Percentiles rank a stretch among this genome's conserved stretches.
Evolutionary conservation across 441 rosid genomes (phyloP).

Genomic region (Manihot esculenta): DNA sequence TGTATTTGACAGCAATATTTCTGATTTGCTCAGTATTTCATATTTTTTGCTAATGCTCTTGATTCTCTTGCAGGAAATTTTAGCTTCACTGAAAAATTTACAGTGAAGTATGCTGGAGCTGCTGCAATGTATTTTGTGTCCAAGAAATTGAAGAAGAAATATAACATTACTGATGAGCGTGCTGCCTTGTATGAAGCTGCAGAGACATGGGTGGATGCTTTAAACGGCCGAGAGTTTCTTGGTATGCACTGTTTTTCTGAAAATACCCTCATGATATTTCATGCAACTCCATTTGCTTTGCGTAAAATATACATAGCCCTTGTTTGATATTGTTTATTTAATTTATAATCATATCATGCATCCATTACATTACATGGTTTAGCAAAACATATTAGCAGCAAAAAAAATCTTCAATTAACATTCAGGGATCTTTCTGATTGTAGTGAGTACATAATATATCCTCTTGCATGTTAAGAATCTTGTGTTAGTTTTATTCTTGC

Average conservation of each 20-base stretch:
- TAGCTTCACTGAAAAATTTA: constrained; percentile 73
- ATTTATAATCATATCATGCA: background rate
- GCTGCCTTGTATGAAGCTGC: constrained; percentile 84
- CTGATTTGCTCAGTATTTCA: background rate
- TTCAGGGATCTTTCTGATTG: background rate
- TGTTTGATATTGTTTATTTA: background rate
- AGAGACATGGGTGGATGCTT: constrained; percentile 87
- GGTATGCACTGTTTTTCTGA: constrained; percentile 41
- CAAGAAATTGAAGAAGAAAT: constrained; percentile 86
- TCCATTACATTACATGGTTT: background rate
- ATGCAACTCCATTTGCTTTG: background rate
- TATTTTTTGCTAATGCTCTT: background rate
- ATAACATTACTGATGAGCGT: constrained; percentile 90
- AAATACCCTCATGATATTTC: background rate
- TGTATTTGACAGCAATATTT: background rate
- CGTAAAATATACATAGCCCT: background rate
- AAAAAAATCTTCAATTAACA: background rate
- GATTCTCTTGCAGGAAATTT: constrained; percentile 67
- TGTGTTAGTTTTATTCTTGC: background rate
- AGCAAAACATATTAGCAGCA: background rate
- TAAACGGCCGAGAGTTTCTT: constrained; percentile 69
- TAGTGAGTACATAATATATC: background rate
- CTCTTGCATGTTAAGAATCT: background rate
- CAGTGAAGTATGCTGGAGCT: constrained; percentile 90
- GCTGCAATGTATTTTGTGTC: constrained; percentile 92